Conservation (phyloP, 371 early-diverging fungal genomes). For the Apophysomyces elegans region DNA sequence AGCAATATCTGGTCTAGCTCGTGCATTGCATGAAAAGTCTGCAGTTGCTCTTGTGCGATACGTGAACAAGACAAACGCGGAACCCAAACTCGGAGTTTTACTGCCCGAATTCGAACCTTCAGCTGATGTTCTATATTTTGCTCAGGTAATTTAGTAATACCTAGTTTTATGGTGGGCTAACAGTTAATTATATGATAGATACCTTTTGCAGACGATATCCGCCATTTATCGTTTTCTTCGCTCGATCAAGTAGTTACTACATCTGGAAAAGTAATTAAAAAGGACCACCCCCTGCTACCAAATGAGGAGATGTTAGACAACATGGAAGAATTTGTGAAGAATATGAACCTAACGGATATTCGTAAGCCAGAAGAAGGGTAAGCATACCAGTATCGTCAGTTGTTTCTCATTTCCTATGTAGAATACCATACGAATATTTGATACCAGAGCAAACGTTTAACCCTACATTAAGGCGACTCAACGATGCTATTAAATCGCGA, state of each 20-base stretch:
- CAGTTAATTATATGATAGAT: slow-evolving; percentile 40
- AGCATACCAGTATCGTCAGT: not conserved
- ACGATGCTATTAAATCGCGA: slow-evolving; percentile 59
- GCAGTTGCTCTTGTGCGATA: slow-evolving; percentile 65
- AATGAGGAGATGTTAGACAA: slow-evolving; percentile 53
- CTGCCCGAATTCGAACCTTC: slow-evolving; percentile 56
- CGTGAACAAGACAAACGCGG: slow-evolving; percentile 52
- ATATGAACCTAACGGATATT: not conserved
- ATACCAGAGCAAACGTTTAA: slow-evolving; percentile 58
- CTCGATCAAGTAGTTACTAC: slow-evolving; percentile 45
- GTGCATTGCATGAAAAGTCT: slow-evolving; percentile 57
- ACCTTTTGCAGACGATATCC: slow-evolving; percentile 74
- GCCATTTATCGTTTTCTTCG: slow-evolving; percentile 57
- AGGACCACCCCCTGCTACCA: slow-evolving; percentile 49
- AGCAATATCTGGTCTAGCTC: slow-evolving; percentile 60
- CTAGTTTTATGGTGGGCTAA: not conserved
- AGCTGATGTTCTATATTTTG: slow-evolving; percentile 56
- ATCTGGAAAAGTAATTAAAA: slow-evolving; percentile 41
- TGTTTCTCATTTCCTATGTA: slow-evolving; percentile 16
- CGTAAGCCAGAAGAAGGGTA: slow-evolving; percentile 10
- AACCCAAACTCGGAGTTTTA: slow-evolving; percentile 69
- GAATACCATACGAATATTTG: slow-evolving; percentile 36
- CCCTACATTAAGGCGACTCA: slow-evolving; percentile 61
- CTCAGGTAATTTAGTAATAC: slow-evolving; percentile 47
- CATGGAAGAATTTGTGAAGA: slow-evolving; percentile 39